A percentile compares a stretch with the other conserved stretches of the same genome.
phyloP scores from a whole-genome alignment of 352 stramenopile species.

The Phytophthora fragariaefolia region DNA sequence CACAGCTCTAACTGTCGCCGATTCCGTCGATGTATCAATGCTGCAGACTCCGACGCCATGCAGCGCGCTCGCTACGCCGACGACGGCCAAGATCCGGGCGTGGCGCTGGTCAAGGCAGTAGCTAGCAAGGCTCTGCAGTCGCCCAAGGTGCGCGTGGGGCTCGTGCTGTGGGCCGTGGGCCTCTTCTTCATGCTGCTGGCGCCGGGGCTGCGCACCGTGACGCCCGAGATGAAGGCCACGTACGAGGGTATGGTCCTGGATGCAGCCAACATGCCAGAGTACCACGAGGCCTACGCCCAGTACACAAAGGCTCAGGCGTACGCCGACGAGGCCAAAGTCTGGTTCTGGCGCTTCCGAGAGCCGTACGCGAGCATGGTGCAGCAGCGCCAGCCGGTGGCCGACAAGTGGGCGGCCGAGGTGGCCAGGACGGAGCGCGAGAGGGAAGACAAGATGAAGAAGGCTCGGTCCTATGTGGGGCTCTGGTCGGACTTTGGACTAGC shows the following conservation, averaged over 20 bases:
- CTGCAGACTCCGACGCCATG: conserved; percentile 36
- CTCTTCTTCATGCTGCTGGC: conserved; percentile 87
- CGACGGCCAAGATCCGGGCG: conserved; percentile 45
- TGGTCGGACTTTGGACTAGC: conserved; percentile 87
- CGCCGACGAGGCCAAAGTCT: conserved; percentile 80
- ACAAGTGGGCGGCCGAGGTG: conserved; percentile 70
- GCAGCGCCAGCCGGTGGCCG: conserved; percentile 57
- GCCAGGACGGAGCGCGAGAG: conserved; percentile 58
- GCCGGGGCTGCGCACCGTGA: conserved; percentile 62
- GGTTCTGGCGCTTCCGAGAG: conserved; percentile 88
- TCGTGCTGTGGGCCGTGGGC: conserved; percentile 74
- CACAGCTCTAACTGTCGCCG: conserved; percentile 11
- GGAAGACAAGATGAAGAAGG: conserved; percentile 83
- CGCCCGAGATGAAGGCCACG: conserved; percentile 75
- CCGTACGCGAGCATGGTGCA: conserved; percentile 68
- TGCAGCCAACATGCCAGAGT: conserved; percentile 80
- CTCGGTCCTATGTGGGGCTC: conserved; percentile 76
- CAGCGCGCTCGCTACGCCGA: conserved; percentile 28
- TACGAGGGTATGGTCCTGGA: conserved; percentile 83
- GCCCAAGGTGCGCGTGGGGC: conserved; percentile 66
- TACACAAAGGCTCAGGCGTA: conserved; percentile 61
- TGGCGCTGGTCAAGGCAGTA: conserved; percentile 62
- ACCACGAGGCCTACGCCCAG: conserved; percentile 69
- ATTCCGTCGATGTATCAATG: conserved; percentile 15
- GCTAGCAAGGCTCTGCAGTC: conserved; percentile 63